Evolutionary conservation across 495 filamentous ascomycete genomes (phyloP), one percentile per base, ranked within the genome.

Genomic region (Amorphotheca resinae): DNA sequence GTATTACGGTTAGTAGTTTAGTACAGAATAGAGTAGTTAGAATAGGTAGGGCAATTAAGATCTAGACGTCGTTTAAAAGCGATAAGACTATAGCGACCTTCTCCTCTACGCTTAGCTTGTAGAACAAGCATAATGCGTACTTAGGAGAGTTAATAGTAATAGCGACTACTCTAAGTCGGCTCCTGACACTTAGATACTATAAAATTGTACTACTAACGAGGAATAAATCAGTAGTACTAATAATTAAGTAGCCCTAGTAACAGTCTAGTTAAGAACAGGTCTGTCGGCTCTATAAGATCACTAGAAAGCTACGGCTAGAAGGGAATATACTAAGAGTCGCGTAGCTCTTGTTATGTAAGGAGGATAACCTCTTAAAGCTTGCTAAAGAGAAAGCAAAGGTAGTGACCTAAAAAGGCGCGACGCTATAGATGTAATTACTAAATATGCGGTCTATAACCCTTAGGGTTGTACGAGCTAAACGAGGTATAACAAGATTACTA

Each of bases 101-200:
- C 42, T 44, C 33, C 12, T 22, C 36, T 11, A 49, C 21, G 12
- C 33, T 38, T 22, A 21, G 40, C 37, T 11, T 22, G 17, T n/a
- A 41, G 37, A 38, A 42, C 4, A n/a, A 44, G 30, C 20, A 49
- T n/a, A 44, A 45, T 41, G 41, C 31, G 17, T 49, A 39, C 22
- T 14, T 17, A 16, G 41, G 40, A 9, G 41, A 49, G 37, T 26
- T 49, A 2, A 21, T 22, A 39, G 41, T 33, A 17, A 49, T 49
- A n/a, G 32, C 22, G 15, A 44, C 35, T n/a, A 32, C 40, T 26
- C 16, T 49, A 20, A 49, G 22, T 31, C 31, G 41, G 9, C 41
- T 49, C 16, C 38, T 33, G 20, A 4, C 12, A 25, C 18, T 28
- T 28, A 28, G 25, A 28, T 28, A 28, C 25, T 11, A 11, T 11